Evolutionary conservation across 2,329 filamentous ascomycete species (phyloP), one percentile per base, ranked within the genome.

Genomic region (Penicillium sp.): DNA sequence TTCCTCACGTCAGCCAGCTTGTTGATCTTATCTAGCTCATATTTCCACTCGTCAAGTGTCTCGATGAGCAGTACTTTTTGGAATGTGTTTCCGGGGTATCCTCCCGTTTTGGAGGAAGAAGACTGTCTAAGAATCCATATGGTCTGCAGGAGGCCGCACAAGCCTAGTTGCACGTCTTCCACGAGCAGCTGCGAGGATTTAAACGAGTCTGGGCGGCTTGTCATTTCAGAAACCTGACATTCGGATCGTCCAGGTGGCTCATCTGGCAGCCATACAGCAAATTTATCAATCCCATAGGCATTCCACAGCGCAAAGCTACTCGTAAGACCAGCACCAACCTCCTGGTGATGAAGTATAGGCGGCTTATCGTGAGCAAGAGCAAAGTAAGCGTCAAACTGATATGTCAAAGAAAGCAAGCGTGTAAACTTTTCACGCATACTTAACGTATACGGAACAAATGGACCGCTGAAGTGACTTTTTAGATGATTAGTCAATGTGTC

Each of bases 261-360:
- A 16, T 56, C 38, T 33, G 35, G 24, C 40, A 46, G 47, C 11
- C 54, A 40, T 20, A n/a, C 4, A 20, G 40, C 47, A 8, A 51
- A 56, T 38, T 51, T 16, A 28, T 56, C 54, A 12, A 56, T 14
- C 6, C 47, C 47, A 51, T 56, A 46, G 33, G 54, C 18, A 26
- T 56, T 56, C 54, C 54, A 56, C 47, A 56, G n/a, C 11, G 54
- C 54, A 52, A 56, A 56, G 6, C 16, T 56, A 20, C 40, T 38
- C 23, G 54, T 16, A 16, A 52, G 47, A 40, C 30, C 24, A 38
- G 52, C 38, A 40, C 21, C 14, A 51, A 56, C n/a, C 28, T 56
- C 47, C 26, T 56, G 54, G 38, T 42, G n/a, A 18, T 56, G 54
- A 26, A 56, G 47, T 18, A 51, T 30, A n/a, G 54, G 54, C 8